phyloP scores from a whole-genome alignment of 805 yeast genomes.

The Candida boleticola region DNA sequence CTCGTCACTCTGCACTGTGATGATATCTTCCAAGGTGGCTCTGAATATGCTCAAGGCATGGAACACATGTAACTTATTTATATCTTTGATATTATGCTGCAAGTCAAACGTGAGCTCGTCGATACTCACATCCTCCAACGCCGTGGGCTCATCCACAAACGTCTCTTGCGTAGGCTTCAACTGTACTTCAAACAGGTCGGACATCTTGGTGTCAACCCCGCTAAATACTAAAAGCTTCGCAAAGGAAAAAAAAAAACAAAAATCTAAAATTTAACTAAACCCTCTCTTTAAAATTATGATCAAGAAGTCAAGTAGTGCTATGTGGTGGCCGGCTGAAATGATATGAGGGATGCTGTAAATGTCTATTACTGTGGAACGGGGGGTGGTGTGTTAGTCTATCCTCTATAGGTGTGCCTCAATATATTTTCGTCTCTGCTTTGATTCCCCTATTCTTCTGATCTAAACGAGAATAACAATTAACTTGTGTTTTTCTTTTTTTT shows the following conservation, averaged over 20 bases:
- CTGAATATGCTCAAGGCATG: conserved; percentile 34
- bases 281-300: too few species aligned
- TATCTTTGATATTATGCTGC: conserved; percentile 26
- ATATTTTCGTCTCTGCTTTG: too few species aligned
- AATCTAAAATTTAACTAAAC: too few species aligned
- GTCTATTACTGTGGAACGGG: too few species aligned
- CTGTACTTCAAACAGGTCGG: conserved; percentile 26
- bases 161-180: conserved; percentile 38
- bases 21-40: conserved; percentile 30
- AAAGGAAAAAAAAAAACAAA: neutral
- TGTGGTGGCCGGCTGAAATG: too few species aligned
- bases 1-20: conserved; percentile 27
- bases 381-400: too few species aligned
- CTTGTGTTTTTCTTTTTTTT: too few species aligned
- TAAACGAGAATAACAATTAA: too few species aligned
- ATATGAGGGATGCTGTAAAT: too few species aligned
- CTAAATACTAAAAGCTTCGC: neutral
- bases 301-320: too few species aligned
- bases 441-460: too few species aligned
- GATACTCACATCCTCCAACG: conserved; percentile 30
- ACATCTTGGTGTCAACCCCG: neutral
- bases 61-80: conserved; percentile 31
- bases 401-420: too few species aligned
- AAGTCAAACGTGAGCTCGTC: conserved; percentile 36
- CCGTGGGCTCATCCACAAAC: conserved; percentile 38